These are phyloP conservation scores for Prunus salicina DNA, from an alignment of 306 rosid genomes.

Conservation along the genomic window DNA sequence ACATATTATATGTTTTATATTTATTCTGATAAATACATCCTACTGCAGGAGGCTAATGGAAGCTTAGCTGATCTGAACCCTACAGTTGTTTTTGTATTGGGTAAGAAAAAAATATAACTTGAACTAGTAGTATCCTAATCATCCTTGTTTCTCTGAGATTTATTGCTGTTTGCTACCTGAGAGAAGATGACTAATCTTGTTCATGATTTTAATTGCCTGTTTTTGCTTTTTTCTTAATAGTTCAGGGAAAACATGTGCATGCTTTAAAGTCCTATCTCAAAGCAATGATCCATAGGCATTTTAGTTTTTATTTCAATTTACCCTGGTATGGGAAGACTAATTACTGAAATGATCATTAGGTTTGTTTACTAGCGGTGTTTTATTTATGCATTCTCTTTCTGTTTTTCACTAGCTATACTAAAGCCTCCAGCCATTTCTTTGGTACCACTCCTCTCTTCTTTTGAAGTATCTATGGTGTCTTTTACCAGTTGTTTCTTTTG, in stretches of 20 bases:
- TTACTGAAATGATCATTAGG: neutral
- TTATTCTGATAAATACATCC: neutral
- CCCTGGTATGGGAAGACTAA: neutral
- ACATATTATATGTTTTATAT: neutral
- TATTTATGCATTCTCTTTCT: neutral
- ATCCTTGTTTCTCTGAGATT: conserved; percentile 5
- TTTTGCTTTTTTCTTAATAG: neutral
- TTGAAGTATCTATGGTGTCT: conserved; percentile 8
- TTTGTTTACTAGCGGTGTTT: neutral
- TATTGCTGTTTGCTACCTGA: neutral
- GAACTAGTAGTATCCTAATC: conserved; percentile 11
- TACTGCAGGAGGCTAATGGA: conserved; percentile 55
- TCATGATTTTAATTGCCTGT: neutral
- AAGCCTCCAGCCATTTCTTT: neutral
- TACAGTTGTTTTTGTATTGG: conserved; percentile 92
- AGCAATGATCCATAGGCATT: neutral
- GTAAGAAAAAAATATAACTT: conserved; percentile 38
- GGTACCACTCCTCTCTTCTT: neutral
- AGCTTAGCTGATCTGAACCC: conserved; percentile 60
- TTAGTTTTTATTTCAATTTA: neutral
- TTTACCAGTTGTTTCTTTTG: conserved; percentile 27
- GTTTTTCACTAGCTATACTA: neutral
- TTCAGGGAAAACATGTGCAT: neutral
- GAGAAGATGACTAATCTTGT: neutral
- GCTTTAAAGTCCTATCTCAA: neutral